phyloP scores from a whole-genome alignment of 2,329 filamentous ascomycete species.

The Grosmannia penicillata region DNA sequence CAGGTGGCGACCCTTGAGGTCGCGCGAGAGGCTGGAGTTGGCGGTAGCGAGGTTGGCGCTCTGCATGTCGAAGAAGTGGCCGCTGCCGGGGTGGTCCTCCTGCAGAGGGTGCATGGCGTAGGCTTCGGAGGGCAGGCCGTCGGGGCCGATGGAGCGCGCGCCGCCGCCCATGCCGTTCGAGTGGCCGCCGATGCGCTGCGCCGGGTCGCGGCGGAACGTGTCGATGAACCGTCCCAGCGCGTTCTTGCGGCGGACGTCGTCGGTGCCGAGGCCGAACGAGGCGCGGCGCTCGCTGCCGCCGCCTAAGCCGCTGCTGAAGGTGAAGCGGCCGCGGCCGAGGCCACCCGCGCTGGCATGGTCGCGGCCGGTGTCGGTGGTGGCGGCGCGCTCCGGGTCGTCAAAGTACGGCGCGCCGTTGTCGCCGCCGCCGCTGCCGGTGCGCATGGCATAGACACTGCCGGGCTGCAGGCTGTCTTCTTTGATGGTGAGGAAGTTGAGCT shows the following conservation, averaged over 20 bases:
- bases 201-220: conserved; percentile 48
- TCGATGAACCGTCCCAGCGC: conserved; percentile 31
- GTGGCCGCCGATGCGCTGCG: conserved; percentile 14
- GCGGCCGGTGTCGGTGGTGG: no score
- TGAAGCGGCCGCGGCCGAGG: no score
- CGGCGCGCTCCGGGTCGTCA: conserved; percentile 8
- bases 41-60: conserved; percentile 58
- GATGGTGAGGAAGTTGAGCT: conserved; percentile 11
- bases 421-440: not conserved
- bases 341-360: no score
- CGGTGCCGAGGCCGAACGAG: conserved; percentile 8
- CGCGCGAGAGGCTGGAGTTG: conserved; percentile 58
- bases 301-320: not conserved
- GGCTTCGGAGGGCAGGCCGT: conserved; percentile 1
- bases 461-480: conserved; percentile 47
- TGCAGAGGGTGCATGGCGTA: conserved; percentile 11
- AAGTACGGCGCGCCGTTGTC: conserved; percentile 5
- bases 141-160: not conserved
- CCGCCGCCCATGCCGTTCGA: conserved; percentile 1
- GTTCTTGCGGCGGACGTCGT: conserved; percentile 2
- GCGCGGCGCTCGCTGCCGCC: conserved; percentile 4
- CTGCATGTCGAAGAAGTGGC: conserved; percentile 40
- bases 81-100: conserved; percentile 18
- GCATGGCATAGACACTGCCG: conserved; percentile 63
- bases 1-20: conserved; percentile 69